phyloP scores from a whole-genome alignment of 441 rosid genomes.

The Adansonia gregorii region DNA sequence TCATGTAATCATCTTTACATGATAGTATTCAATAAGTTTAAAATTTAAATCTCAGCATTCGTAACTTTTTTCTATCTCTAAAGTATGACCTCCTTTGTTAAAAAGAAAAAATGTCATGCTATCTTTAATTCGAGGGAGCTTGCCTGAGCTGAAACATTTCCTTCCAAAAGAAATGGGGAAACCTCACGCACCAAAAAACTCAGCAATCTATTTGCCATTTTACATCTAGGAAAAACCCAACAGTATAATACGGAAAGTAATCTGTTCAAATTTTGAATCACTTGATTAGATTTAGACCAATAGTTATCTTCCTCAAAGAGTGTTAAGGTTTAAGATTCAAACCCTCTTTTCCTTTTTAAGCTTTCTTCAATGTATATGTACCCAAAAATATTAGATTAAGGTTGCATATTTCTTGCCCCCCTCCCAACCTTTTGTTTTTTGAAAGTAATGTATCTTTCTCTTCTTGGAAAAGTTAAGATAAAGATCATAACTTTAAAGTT shows the following conservation, averaged over 20 bases:
- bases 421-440: neutral
- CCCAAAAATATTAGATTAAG: neutral
- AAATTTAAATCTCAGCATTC: too few relatives aligned
- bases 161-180: too few relatives aligned
- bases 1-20: too few relatives aligned
- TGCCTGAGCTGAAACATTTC: too few relatives aligned
- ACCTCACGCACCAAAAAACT: neutral
- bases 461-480: neutral
- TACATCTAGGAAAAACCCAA: too few relatives aligned
- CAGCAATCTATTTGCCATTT: neutral
- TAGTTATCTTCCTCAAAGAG: neutral
- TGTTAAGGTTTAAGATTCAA: slow-evolving; percentile 1
- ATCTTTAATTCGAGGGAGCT: too few relatives aligned
- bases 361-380: neutral
- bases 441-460: neutral
- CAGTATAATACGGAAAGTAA: neutral
- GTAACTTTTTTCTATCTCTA: too few relatives aligned
- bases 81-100: too few relatives aligned
- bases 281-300: neutral
- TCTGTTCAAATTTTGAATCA: neutral
- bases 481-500: neutral
- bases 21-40: too few relatives aligned
- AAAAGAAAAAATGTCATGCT: too few relatives aligned
- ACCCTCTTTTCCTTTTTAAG: neutral
- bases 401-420: neutral